These are phyloP conservation scores for Metarhizium humberi DNA, from an alignment of 2,329 filamentous ascomycete genomes.

Conservation along the genomic window DNA sequence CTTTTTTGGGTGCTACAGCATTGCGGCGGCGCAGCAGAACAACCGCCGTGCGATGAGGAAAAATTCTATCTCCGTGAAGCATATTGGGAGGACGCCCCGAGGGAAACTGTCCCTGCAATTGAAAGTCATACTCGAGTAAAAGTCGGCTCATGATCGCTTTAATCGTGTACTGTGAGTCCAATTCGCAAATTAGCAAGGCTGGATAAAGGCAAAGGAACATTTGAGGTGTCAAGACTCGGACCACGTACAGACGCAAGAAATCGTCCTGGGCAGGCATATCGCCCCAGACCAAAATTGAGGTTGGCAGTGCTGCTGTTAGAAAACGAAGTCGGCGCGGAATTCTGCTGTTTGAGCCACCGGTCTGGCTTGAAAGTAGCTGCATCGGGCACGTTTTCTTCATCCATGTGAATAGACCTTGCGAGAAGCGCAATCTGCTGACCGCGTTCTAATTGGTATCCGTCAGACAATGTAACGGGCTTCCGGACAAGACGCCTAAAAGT, in stretches of 20 bases:
- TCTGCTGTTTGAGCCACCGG: conserved; percentile 5
- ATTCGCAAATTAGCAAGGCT: background rate
- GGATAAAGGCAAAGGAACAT: background rate
- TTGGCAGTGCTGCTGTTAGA: conserved; percentile 9
- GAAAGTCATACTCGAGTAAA: conserved; percentile 9
- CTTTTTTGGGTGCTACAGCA: background rate
- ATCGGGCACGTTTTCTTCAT: conserved; percentile 1
- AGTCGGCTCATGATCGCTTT: conserved; percentile 9
- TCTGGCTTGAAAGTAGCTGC: conserved; percentile 5
- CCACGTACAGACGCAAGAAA: conserved; percentile 9
- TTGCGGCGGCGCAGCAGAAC: conserved; percentile 6
- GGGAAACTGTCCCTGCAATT: conserved; percentile 1
- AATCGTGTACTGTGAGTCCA: conserved; percentile 8
- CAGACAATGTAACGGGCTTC: conserved; percentile 7
- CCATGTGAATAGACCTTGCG: conserved; percentile 7
- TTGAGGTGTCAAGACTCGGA: no score
- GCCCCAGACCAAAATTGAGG: conserved; percentile 10
- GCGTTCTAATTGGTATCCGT: conserved; percentile 6
- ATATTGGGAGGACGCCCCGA: conserved; percentile 7
- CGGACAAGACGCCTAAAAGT: conserved; percentile 9
- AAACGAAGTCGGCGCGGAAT: conserved; percentile 3
- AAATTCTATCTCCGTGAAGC: conserved; percentile 8
- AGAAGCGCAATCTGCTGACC: conserved; percentile 9
- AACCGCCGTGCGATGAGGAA: conserved; percentile 6
- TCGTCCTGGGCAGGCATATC: conserved; percentile 12